Base-by-base conservation (phyloP, 139 green algal species). In the Astrephomene gubernaculifera region DNA sequence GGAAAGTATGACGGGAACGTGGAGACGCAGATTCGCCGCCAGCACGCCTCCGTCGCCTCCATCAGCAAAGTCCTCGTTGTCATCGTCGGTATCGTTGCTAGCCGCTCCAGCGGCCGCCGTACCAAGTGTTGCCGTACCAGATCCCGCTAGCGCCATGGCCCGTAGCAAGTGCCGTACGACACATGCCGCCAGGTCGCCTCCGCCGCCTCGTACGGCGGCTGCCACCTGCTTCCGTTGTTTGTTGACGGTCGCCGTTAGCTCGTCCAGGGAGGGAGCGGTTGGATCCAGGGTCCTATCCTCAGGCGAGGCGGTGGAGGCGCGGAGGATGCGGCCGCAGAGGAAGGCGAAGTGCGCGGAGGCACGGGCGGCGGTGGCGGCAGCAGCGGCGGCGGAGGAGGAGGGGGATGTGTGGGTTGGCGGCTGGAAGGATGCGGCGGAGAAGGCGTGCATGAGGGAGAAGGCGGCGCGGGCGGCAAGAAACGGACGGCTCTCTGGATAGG, bases 91-190 rank as follows among this genome's bases (percentile, higher is more conserved):
- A n/a, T n/a, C n/a, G n/a, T n/a, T n/a, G n/a, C n/a, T n/a, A n/a
- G 57, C 54, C 74, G 27, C 19, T 60, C 24, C 9, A 35, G 24
- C 36, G n/a, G n/a, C n/a, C n/a, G n/a, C n/a, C n/a, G n/a, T n/a
- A n/a, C n/a, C n/a, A n/a, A n/a, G n/a, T n/a, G n/a, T n/a, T n/a
- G n/a, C n/a, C 41, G 61, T 71, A 21, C 43, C 43, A 43, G 60
- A 71, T 60, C 75, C 75, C 27, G 78, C 78, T 31, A 84, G 78
- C 33, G 78, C 78, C 63, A 74, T 65, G 24, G 78, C 78, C 24
- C 78, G 61, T 1, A 84, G 78, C 41, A 84, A 24, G 64, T 84
- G 78, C 35, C 78, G 78, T 64, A 84, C 78, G 21, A 84, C 0
- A 25, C 41, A 64, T 22, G 27, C 78, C 21, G 78, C 8, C 44